Percentiles rank a stretch among this genome's conserved stretches.
Evolutionary conservation across 1,284 basidiomycete species (phyloP).

Genomic region (Heterobasidion annosum): DNA sequence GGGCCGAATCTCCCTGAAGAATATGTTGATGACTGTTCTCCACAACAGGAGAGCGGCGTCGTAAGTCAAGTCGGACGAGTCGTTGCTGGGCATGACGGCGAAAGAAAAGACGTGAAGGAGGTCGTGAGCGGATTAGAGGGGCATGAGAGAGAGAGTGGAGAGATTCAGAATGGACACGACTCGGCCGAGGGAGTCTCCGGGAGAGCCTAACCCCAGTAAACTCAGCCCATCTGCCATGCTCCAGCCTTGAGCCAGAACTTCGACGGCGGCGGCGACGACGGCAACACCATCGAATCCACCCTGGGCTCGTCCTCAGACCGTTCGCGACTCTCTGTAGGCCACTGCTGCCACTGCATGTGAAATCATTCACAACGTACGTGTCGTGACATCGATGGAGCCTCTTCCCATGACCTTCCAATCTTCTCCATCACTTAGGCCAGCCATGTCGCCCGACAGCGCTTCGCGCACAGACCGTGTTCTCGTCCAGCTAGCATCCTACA

Average conservation of each 20-base stretch:
- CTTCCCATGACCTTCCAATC: too few species aligned
- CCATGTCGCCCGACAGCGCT: not conserved
- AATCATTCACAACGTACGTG: too few species aligned
- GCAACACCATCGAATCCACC: too few species aligned
- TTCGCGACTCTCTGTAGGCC: too few species aligned
- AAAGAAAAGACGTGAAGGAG: slow-evolving; percentile 6
- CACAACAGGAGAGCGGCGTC: slow-evolving; percentile 68
- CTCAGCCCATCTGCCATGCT: not conserved
- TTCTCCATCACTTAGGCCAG: not conserved
- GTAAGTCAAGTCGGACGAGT: slow-evolving; percentile 32
- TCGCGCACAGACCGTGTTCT: slow-evolving; percentile 30
- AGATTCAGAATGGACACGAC: not conserved
- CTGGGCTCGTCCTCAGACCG: too few species aligned
- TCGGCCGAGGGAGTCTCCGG: not conserved
- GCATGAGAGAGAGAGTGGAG: not conserved
- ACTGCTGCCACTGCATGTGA: too few species aligned
- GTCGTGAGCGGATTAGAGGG: not conserved
- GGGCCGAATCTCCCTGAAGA: slow-evolving; percentile 95
- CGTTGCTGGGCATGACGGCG: slow-evolving; percentile 11
- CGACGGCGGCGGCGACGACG: too few species aligned
- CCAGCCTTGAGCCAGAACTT: not conserved
- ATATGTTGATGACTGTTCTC: slow-evolving; percentile 86
- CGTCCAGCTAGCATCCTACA: slow-evolving; percentile 80
- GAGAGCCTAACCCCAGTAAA: not conserved
- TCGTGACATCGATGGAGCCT: too few species aligned